These are phyloP conservation scores for Cardamine chenopodiifolia DNA, from an alignment of 345 rosid species.

Conservation along the genomic window DNA sequence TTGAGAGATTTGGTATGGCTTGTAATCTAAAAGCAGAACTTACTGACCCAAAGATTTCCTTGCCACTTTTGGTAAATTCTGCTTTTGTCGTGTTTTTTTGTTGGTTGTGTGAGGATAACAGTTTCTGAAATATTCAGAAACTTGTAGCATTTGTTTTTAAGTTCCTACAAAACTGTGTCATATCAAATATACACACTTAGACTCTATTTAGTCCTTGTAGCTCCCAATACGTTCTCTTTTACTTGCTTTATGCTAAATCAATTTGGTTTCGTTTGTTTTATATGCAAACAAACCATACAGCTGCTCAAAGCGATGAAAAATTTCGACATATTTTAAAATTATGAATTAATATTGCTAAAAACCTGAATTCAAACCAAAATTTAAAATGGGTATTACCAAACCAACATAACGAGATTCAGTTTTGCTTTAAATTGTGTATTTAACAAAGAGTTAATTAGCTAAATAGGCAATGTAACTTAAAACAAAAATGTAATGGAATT, in stretches of 20 bases:
- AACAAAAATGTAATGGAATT: slow-evolving; percentile 20
- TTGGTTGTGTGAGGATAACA: slow-evolving; percentile 5
- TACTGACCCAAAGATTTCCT: slow-evolving; percentile 12
- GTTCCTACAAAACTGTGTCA: slow-evolving; percentile 9
- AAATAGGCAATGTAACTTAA: background rate
- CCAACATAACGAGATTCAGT: background rate
- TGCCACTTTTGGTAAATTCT: slow-evolving; percentile 3
- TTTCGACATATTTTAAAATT: background rate
- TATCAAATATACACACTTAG: slow-evolving; percentile 22
- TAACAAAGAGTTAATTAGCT: background rate
- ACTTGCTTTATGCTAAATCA: background rate
- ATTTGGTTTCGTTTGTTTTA: background rate
- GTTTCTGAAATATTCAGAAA: slow-evolving; percentile 13
- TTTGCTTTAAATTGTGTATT: background rate
- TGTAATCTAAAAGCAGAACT: slow-evolving; percentile 18
- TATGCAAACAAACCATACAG: background rate
- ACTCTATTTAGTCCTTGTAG: background rate
- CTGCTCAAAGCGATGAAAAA: background rate
- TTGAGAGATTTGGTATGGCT: slow-evolving; percentile 25
- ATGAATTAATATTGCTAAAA: background rate
- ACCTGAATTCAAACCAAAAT: background rate
- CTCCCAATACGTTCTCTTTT: background rate
- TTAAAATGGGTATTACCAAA: background rate
- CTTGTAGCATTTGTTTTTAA: slow-evolving; percentile 26
- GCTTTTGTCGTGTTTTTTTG: slow-evolving; percentile 10